A percentile compares a stretch with the other conserved stretches of the same genome.
Evolutionary conservation across 371 early-diverging fungal genomes (phyloP).

Genomic region (Haplosporangium sp.): DNA sequence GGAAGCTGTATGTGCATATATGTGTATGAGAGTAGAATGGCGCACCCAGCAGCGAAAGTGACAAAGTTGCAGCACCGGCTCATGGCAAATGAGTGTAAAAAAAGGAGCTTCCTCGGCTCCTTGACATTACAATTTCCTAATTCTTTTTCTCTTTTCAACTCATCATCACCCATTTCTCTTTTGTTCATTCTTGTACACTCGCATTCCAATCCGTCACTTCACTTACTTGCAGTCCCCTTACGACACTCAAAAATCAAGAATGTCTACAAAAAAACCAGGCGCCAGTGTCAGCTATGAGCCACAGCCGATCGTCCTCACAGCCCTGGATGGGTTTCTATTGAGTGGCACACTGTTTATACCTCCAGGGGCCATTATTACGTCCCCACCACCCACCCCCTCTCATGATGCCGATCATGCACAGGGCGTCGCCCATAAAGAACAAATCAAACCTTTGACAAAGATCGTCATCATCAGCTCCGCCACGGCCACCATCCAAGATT

Average conservation of each 20-base stretch:
- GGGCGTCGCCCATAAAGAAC: constrained; percentile 21
- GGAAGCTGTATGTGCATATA: background rate
- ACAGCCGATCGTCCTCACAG: constrained; percentile 49
- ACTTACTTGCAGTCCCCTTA: background rate
- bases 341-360: constrained; percentile 46
- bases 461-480: constrained; percentile 52
- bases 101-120: no score
- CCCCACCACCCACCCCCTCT: constrained; percentile 4
- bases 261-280: constrained; percentile 12
- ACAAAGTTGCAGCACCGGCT: no score
- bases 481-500: constrained; percentile 52
- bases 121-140: no score
- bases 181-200: background rate
- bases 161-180: background rate
- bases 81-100: no score
- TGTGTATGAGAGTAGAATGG: background rate
- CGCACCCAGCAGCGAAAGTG: no score
- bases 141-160: no score
- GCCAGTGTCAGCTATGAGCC: constrained; percentile 15
- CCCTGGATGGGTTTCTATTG: constrained; percentile 49
- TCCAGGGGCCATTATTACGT: constrained; percentile 35
- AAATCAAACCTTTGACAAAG: constrained; percentile 25
- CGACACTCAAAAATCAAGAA: constrained; percentile 1
- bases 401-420: constrained; percentile 18
- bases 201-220: background rate